These are phyloP conservation scores for Cercospora sp. DNA, from an alignment of 2,329 filamentous ascomycete genomes.

Conservation along the genomic window DNA sequence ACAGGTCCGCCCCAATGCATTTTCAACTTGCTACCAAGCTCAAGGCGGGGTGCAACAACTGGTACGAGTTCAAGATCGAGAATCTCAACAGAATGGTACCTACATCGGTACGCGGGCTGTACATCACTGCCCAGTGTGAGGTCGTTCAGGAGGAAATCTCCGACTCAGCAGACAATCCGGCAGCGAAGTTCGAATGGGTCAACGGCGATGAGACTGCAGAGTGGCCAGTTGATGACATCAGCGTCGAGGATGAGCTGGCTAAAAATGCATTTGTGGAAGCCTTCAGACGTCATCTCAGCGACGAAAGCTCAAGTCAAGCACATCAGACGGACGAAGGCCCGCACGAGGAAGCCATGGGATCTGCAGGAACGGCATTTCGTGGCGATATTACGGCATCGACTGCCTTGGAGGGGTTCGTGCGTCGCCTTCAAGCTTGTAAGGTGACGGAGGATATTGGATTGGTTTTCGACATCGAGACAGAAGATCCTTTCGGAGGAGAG, in stretches of 20 bases:
- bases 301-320: neutral
- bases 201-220: neutral
- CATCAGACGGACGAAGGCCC: neutral
- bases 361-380: neutral
- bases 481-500: neutral
- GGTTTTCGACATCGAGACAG: neutral
- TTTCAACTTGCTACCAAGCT: too few species aligned
- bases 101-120: too few species aligned
- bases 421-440: neutral
- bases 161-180: neutral
- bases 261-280: neutral
- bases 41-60: too few species aligned
- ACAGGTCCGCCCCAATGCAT: too few species aligned
- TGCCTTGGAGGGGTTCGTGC: neutral
- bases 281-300: neutral
- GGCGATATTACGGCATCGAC: neutral
- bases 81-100: too few species aligned
- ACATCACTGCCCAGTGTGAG: neutral
- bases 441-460: neutral
- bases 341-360: neutral
- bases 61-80: too few species aligned
- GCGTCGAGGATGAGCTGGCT: neutral
- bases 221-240: neutral
- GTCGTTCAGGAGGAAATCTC: neutral
- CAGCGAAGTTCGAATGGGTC: neutral